phyloP scores from a whole-genome alignment of 345 rosid species.

The Eucalyptus regnans region DNA sequence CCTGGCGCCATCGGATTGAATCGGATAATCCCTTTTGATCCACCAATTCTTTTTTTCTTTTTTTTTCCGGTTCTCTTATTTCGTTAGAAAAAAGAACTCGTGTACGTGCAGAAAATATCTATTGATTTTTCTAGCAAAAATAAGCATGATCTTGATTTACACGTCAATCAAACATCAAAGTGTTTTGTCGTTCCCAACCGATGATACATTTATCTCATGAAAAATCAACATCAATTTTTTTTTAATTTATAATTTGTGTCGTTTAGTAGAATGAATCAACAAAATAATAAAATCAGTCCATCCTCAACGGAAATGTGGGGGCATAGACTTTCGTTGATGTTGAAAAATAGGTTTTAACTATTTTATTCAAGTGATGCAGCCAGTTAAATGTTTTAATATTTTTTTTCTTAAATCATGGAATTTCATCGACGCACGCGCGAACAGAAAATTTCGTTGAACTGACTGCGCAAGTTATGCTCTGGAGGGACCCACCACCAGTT shows the following conservation, averaged over 20 bases:
- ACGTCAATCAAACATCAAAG: rapidly evolving
- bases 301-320: rapidly evolving
- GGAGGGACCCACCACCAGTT: rapidly evolving
- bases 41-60: not conserved
- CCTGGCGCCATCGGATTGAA: not conserved
- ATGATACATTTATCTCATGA: rapidly evolving
- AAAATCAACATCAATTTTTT: rapidly evolving
- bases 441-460: not conserved
- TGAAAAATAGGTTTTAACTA: rapidly evolving
- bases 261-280: rapidly evolving
- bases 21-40: not conserved
- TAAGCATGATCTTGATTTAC: rapidly evolving
- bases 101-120: not conserved
- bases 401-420: rapidly evolving
- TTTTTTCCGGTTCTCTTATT: not conserved
- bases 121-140: not conserved
- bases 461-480: not conserved
- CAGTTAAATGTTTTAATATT: not conserved
- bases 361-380: rapidly evolving
- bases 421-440: too few relatives aligned
- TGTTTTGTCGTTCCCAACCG: rapidly evolving
- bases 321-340: too few relatives aligned
- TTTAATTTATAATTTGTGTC: not conserved
- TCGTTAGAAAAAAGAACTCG: not conserved
- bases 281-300: too few relatives aligned